Percentiles rank a stretch among this genome's conserved stretches.
Evolutionary conservation across 2,329 filamentous ascomycete genomes (phyloP).

Genomic region (Sphaceloma murrayae): DNA sequence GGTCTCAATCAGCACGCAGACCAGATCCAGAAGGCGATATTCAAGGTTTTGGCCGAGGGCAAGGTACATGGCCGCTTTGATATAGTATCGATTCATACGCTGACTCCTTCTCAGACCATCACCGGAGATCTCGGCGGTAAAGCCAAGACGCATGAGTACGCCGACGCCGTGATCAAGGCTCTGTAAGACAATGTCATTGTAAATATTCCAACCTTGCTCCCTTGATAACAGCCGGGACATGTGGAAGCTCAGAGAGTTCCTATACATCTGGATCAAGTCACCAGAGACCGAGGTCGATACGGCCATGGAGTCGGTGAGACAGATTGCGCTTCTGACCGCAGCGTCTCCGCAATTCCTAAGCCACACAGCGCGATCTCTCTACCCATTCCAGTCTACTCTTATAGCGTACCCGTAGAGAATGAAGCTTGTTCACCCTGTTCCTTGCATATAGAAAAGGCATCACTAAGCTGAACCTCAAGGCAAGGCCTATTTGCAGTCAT

Average conservation of each 20-base stretch:
- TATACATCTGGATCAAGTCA: not conserved
- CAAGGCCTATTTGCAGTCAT: not conserved
- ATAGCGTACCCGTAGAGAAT: no score
- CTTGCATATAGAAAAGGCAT: not conserved
- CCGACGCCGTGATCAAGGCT: conserved; percentile 73
- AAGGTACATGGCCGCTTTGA: conserved; percentile 50
- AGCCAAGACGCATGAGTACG: conserved; percentile 92
- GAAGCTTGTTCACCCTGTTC: no score
- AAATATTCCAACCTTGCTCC: conserved; percentile 1
- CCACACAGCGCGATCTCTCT: no score
- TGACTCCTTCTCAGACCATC: conserved; percentile 46
- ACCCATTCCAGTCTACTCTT: no score
- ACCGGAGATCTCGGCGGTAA: conserved; percentile 95
- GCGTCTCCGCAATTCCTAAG: no score
- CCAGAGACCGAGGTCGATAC: not conserved
- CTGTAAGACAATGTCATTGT: conserved; percentile 29
- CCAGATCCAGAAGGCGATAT: conserved; percentile 89
- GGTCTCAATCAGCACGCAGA: conserved; percentile 71
- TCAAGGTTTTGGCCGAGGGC: conserved; percentile 89
- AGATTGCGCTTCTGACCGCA: no score
- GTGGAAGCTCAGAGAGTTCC: no score
- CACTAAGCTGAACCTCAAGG: not conserved
- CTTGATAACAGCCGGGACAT: not conserved
- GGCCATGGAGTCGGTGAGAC: no score
- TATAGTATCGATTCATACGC: not conserved